Evolutionary conservation across 2,329 filamentous ascomycete species (phyloP), one percentile per base, ranked within the genome.

Genomic region (Stagonosporopsis cucurbitacearum): DNA sequence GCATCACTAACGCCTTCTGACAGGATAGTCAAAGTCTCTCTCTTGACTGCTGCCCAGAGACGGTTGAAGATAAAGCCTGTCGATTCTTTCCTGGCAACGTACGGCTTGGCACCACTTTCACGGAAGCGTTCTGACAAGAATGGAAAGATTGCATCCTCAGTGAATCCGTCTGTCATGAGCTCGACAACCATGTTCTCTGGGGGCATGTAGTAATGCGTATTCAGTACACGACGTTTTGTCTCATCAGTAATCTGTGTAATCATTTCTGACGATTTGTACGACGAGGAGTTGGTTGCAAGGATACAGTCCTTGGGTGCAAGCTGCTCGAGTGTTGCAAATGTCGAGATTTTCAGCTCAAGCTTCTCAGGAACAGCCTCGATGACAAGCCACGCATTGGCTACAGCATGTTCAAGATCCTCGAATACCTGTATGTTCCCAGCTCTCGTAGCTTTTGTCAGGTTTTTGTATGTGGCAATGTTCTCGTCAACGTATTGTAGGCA

Each of bases 21-120:
- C 2, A 85, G 58, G 9, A 85, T 81, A 0, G 67, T 77, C 47
- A 85, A 57, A 0, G 71, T 68, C 59, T 86, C 83, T 2, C 83
- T 75, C 66, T 85, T 85, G 15, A 85, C 75, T 0, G 83, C 83
- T 0, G 83, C 83, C 82, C 83, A 86, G 0, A 85, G 66, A 0
- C 83, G 79, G 50, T 85, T 85, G 62, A 84, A 82, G 32, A 86
- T 80, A 58, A 85, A 81, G 0, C 83, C 80, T 0, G 81, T 83
- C 0, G 81, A 83, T 58, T 84, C 78, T 44, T 78, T 80, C 6
- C 73, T 62, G 0, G 81, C 80, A 4, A 75, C 64, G 20, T 77
- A 75, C 0, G 81, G 81, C 2, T 72, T 63, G 28, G 78, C 75
- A 0, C 76, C 81, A 2, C 72, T 75, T n/a, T 78, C 77, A 19